Evolutionary conservation across 1,139 yeast genomes (phyloP).

Genomic region (Debaryomycetaceae sp.): DNA sequence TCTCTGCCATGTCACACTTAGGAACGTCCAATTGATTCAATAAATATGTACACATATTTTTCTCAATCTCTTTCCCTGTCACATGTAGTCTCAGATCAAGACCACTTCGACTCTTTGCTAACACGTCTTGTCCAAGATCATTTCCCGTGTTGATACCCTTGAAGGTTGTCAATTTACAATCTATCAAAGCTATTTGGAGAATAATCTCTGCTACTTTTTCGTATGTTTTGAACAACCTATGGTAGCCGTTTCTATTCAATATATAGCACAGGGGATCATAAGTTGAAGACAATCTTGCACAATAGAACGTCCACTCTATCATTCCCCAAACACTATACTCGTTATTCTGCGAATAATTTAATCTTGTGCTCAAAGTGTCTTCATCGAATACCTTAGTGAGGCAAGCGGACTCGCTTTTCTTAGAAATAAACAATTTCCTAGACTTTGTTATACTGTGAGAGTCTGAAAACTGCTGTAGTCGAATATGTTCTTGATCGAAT

Average conservation of each 20-base stretch:
- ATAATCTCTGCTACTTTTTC: slow-evolving; percentile 16
- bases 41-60: slow-evolving; percentile 8
- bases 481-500: neutral
- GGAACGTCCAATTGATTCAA: slow-evolving; percentile 16
- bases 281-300: slow-evolving; percentile 25
- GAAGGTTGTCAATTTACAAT: neutral
- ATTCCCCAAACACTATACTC: slow-evolving; percentile 29
- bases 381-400: slow-evolving; percentile 27
- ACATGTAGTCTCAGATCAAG: neutral
- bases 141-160: neutral
- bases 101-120: neutral
- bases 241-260: slow-evolving; percentile 18
- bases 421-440: neutral
- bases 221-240: slow-evolving; percentile 21
- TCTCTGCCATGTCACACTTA: slow-evolving; percentile 27
- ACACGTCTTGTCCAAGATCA: neutral
- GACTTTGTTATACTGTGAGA: neutral
- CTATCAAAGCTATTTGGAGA: slow-evolving; percentile 14
- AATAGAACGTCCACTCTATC: slow-evolving; percentile 33
- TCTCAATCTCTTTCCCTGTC: neutral
- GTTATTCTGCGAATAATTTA: slow-evolving; percentile 17
- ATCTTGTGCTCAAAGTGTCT: slow-evolving; percentile 17
- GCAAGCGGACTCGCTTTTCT: neutral
- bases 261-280: slow-evolving; percentile 15
- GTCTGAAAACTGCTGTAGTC: neutral